phyloP scores from a whole-genome alignment of 768 basidiomycete species.

The Neoboletus brunneissimus region DNA sequence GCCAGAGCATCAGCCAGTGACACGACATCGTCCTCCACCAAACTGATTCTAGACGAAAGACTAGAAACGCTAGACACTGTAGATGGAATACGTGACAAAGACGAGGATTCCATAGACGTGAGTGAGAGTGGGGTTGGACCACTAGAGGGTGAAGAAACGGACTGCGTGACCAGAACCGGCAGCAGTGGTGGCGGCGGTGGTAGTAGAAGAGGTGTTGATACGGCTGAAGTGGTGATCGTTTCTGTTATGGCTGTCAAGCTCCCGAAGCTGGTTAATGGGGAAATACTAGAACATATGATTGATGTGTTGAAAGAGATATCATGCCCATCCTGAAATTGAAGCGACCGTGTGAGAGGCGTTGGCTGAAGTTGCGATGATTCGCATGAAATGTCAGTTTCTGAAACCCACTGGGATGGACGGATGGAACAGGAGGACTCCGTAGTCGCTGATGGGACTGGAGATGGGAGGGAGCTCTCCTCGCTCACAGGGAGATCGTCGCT shows the following conservation, averaged over 20 bases:
- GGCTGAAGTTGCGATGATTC: constrained; percentile 74
- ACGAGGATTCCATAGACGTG: constrained; percentile 31
- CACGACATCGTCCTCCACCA: constrained; percentile 31
- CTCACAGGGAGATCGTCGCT: constrained; percentile 28
- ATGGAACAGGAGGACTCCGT: constrained; percentile 40
- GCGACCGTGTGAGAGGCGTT: constrained; percentile 58
- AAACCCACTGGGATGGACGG: constrained; percentile 51
- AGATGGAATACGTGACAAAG: constrained; percentile 39
- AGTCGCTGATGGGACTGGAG: constrained; percentile 34
- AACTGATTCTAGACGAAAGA: constrained; percentile 39
- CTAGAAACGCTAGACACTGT: constrained; percentile 41
- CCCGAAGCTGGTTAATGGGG: constrained; percentile 31
- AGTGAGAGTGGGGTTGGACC: constrained; percentile 31
- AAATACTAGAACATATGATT: constrained; percentile 59
- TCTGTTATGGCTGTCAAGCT: constrained; percentile 37
- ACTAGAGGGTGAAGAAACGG: constrained; percentile 34
- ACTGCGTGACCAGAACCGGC: constrained; percentile 3
- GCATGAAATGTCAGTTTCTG: constrained; percentile 65
- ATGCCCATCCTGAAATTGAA: constrained; percentile 52
- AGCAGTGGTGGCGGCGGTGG: constrained; percentile 4
- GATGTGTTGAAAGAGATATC: constrained; percentile 76
- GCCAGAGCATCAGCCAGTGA: constrained; percentile 19
- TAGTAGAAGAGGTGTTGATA: constrained; percentile 8
- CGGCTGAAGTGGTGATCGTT: constrained; percentile 26
- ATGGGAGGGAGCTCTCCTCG: constrained; percentile 30